Conservation (phyloP, 2,329 filamentous ascomycete genomes). For the Cryphonectria naterciae region DNA sequence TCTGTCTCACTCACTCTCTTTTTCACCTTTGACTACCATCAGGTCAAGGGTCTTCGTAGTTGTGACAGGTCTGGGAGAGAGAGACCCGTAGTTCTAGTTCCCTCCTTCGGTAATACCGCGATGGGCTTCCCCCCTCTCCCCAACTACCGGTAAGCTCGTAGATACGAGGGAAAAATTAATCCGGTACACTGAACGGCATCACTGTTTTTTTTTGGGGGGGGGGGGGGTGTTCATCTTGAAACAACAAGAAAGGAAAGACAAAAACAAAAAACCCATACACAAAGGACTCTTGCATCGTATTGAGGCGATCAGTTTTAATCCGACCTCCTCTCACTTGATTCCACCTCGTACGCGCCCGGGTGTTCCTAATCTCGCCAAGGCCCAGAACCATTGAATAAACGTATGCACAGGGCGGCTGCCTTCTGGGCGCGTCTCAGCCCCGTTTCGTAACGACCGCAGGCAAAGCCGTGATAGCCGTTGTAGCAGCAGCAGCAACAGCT, state of each 20-base stretch:
- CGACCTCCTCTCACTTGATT: background rate
- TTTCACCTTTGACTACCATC: too few species aligned
- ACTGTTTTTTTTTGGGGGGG: background rate
- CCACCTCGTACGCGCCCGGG: background rate
- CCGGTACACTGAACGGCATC: background rate
- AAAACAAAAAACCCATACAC: background rate
- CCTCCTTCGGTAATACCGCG: slow-evolving; percentile 5
- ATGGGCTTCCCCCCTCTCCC: background rate
- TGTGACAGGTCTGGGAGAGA: background rate
- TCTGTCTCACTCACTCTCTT: too few species aligned
- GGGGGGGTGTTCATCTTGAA: too few species aligned
- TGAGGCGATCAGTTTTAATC: background rate
- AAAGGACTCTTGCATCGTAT: background rate
- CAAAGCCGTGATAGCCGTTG: slow-evolving; percentile 1
- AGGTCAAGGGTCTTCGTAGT: background rate
- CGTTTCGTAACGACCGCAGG: slow-evolving; percentile 6
- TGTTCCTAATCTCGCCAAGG: background rate
- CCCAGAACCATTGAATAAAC: background rate
- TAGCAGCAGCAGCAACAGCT: background rate
- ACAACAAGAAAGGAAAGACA: background rate
- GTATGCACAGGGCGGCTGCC: background rate
- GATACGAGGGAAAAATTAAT: background rate
- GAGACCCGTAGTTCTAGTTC: background rate
- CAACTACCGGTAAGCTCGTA: slow-evolving; percentile 4
- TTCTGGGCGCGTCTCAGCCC: slow-evolving; percentile 4